Base-by-base conservation (phyloP, 345 rosid species). In the Eucalyptus curtisii region DNA sequence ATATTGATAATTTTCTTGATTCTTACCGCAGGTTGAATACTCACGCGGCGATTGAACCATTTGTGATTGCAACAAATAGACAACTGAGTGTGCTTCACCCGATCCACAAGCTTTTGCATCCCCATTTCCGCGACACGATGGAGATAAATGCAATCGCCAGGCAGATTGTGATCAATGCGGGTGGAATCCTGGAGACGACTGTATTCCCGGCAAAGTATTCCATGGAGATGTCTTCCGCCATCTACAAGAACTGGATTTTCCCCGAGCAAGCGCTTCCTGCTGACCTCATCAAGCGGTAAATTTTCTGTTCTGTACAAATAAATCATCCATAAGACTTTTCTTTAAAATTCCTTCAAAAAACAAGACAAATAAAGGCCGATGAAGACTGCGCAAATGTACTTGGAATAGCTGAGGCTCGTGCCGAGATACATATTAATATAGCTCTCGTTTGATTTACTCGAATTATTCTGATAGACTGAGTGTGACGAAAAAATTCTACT, bases 61-160 rank as follows among this genome's bases (percentile, higher is more conserved):
- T 93, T 85, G 90, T 93, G 81, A 93, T 92, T 27, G 95, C 94
- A 9, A 90, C 94, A 22, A 92, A 93, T 86, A 90, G 95, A 88
- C 91, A 91, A 30, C 90, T 93, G 48, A 93, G 95, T 88, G 93
- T 89, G 82, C 89, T 93, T 49, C 95, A 93, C 86, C 94, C 95
- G 1, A 90, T 93, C 27, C 40, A 90, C 59, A 92, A 91, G 90
- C 95, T 93, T 86, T 37, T 93, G 80, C 90, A 93, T 17, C 95
- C 95, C 24, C 95, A 93, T 86, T 93, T 91, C 88, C 92, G 92
- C 0, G 95, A 91, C 91, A 92, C 94, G 3, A 91, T 93, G 93
- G 90, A 91, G 44, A 89, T 93, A 42, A 93, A 93, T 86, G 95
- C 94, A 13, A 80, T 87, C 5, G 91, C 66, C 11, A 90, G 94